phyloP scores from a whole-genome alignment of 306 rosid species.

The Neltuma alba region DNA sequence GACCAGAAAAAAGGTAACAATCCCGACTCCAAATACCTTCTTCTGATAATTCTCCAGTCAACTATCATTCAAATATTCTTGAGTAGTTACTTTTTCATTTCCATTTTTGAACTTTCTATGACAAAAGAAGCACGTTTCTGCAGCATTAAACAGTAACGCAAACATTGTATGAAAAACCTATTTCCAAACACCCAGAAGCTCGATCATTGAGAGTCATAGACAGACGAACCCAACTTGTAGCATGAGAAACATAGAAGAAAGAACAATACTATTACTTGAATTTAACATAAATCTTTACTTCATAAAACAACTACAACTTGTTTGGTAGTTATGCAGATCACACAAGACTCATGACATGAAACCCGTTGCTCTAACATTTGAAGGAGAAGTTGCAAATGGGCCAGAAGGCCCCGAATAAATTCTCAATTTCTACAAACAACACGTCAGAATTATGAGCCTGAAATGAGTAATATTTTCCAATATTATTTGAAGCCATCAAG shows the following conservation, averaged over 20 bases:
- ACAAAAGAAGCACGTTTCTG: too few species aligned
- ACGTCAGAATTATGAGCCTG: conserved; percentile 3
- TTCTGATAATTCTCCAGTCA: conserved; percentile 49
- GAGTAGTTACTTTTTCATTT: too few species aligned
- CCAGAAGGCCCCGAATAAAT: conserved; percentile 5
- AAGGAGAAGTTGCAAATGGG: conserved; percentile 8
- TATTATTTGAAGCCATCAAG: conserved; percentile 32
- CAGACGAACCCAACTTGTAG: background rate
- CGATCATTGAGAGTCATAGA: conserved; percentile 50
- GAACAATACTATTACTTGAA: background rate
- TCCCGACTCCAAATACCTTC: conserved; percentile 51
- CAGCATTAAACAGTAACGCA: too few species aligned
- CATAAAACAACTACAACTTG: too few species aligned
- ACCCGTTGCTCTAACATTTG: background rate
- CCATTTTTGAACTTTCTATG: too few species aligned
- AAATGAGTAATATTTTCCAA: conserved; percentile 20
- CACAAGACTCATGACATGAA: background rate
- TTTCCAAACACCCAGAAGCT: too few species aligned
- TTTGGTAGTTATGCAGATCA: background rate
- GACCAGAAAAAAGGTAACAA: background rate
- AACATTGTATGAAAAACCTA: too few species aligned
- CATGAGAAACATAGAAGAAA: background rate
- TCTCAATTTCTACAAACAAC: conserved; percentile 9
- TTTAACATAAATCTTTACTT: background rate
- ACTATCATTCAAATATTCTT: too few species aligned